Percentiles rank a stretch among this genome's conserved stretches.
These are phyloP conservation scores for Calocybe gambosa DNA, from an alignment of 1,284 basidiomycete genomes.

Conservation along the genomic window DNA sequence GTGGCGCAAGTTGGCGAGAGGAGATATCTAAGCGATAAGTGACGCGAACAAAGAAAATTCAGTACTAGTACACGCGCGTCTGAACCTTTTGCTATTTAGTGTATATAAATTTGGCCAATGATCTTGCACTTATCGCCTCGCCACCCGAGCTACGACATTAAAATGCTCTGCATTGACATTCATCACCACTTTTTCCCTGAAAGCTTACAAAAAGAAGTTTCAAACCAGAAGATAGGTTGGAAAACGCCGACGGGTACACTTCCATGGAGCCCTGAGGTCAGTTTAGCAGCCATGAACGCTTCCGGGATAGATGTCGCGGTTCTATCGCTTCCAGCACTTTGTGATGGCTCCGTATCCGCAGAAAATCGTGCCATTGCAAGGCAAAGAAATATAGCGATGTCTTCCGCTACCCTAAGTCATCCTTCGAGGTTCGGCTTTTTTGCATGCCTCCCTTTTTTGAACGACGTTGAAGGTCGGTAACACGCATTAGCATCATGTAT, in stretches of 20 bases:
- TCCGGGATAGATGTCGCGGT: conserved; percentile 52
- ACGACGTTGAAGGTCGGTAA: conserved; percentile 49
- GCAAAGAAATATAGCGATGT: conserved; percentile 40
- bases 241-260: conserved; percentile 53
- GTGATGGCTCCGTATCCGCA: conserved; percentile 32
- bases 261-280: conserved; percentile 56
- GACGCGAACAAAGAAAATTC: too few relatives aligned
- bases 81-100: too few relatives aligned
- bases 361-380: conserved; percentile 39
- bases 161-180: conserved; percentile 48
- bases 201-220: conserved; percentile 37
- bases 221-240: conserved; percentile 48
- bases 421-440: conserved; percentile 61
- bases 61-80: too few relatives aligned
- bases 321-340: conserved; percentile 59
- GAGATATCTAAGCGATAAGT: too few relatives aligned
- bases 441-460: conserved; percentile 53
- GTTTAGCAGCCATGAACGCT: conserved; percentile 53
- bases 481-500: neutral
- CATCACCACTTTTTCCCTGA: conserved; percentile 68
- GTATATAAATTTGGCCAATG: too few relatives aligned
- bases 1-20: too few relatives aligned
- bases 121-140: too few relatives aligned
- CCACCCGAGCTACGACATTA: too few relatives aligned
- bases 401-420: conserved; percentile 39